Conservation (phyloP, 1,284 basidiomycete species). For the Wolfiporia cocos region DNA sequence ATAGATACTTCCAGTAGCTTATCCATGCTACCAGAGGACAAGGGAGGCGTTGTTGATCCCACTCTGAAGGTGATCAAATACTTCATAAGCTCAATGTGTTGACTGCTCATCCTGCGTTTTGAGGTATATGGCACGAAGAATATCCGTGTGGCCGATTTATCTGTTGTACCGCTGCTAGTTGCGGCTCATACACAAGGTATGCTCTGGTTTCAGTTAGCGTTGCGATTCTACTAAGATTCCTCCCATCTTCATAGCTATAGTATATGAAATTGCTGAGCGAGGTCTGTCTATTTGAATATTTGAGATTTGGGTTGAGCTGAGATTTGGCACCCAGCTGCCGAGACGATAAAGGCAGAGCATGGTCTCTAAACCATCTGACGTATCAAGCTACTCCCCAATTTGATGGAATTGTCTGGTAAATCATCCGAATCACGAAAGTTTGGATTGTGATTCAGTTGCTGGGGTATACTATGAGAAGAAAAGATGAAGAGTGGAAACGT, state of each 20-base stretch:
- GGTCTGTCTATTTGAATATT: conserved; percentile 10
- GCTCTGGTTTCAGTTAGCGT: neutral
- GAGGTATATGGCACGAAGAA: conserved; percentile 29
- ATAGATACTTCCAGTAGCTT: conserved; percentile 27
- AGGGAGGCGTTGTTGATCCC: conserved; percentile 52
- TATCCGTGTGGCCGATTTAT: conserved; percentile 29
- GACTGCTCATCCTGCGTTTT: neutral
- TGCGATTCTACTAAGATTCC: neutral
- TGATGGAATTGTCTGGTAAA: too few species aligned
- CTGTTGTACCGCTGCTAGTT: conserved; percentile 18
- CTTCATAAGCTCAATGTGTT: neutral
- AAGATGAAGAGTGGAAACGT: too few species aligned
- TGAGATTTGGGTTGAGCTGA: neutral
- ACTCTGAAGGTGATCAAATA: conserved; percentile 34
- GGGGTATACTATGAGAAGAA: too few species aligned
- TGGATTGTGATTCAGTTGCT: too few species aligned
- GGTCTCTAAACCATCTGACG: neutral
- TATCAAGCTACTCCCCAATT: too few species aligned
- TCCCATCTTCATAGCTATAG: conserved; percentile 11
- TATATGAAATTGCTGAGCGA: conserved; percentile 23
- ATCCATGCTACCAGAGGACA: conserved; percentile 47
- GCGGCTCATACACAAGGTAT: conserved; percentile 16
- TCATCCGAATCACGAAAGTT: too few species aligned
- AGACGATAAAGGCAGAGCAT: conserved; percentile 10
- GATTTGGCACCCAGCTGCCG: conserved; percentile 5